Percentiles rank a stretch among this genome's conserved stretches.
phyloP scores from a whole-genome alignment of 352 stramenopile genomes.

The Phytophthora melonis region DNA sequence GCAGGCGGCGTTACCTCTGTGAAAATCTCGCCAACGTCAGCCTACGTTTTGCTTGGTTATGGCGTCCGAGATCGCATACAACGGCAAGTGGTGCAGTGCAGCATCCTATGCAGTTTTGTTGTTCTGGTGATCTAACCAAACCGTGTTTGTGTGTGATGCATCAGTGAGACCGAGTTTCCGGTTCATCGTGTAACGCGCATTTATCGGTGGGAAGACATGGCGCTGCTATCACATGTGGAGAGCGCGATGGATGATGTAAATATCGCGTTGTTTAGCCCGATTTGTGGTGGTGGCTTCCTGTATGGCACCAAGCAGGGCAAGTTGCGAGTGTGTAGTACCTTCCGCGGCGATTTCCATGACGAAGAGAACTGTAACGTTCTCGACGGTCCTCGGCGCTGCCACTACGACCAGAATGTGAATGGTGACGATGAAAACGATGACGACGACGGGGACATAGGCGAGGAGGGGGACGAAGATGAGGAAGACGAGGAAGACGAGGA shows the following conservation, averaged over 20 bases:
- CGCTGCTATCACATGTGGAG: conserved; percentile 84
- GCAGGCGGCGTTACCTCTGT: conserved; percentile 90
- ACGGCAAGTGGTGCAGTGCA: conserved; percentile 48
- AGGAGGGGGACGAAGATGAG: conserved; percentile 55
- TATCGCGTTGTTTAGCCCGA: conserved; percentile 98
- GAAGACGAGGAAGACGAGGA: conserved; percentile 39
- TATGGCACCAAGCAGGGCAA: conserved; percentile 98
- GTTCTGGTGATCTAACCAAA: conserved; percentile 3
- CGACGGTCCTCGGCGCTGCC: conserved; percentile 62
- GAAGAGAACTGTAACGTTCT: conserved; percentile 88
- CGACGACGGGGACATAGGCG: conserved; percentile 52
- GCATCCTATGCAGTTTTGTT: background rate
- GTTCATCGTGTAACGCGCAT: conserved; percentile 89
- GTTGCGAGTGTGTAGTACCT: conserved; percentile 89
- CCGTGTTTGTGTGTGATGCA: conserved; percentile 6
- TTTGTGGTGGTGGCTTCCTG: conserved; percentile 96
- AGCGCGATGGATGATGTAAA: conserved; percentile 97
- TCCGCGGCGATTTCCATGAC: conserved; percentile 78
- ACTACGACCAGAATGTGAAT: conserved; percentile 71
- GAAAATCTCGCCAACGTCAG: conserved; percentile 90
- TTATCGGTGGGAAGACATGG: conserved; percentile 92
- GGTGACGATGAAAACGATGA: conserved; percentile 65
- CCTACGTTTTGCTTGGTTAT: conserved; percentile 88
- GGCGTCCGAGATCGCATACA: conserved; percentile 87
- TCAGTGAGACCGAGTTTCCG: conserved; percentile 81